These are phyloP conservation scores for Diaporthe vexans DNA, from an alignment of 2,329 filamentous ascomycete genomes.

Conservation along the genomic window DNA sequence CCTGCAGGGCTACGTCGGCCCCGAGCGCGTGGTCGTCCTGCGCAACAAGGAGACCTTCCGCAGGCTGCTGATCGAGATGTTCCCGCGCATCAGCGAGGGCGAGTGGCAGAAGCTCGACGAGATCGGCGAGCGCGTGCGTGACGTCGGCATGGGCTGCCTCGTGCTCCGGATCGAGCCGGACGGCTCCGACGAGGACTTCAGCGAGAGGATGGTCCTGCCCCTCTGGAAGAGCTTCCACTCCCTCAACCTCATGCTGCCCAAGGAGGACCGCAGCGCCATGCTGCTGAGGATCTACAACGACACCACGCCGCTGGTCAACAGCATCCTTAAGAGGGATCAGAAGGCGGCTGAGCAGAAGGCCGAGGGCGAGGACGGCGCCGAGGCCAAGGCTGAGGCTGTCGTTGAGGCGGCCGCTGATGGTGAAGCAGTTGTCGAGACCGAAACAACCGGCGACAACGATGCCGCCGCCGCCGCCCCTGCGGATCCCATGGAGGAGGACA, in stretches of 20 bases:
- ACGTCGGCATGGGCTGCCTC: constrained; percentile 91
- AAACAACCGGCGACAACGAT: neutral
- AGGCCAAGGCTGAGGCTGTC: neutral
- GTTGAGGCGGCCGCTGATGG: neutral
- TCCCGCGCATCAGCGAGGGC: constrained; percentile 85
- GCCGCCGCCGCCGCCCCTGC: neutral
- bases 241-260: constrained; percentile 97
- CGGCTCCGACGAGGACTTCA: constrained; percentile 70
- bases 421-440: constrained; percentile 26
- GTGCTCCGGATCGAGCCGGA: constrained; percentile 87
- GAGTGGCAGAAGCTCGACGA: constrained; percentile 85
- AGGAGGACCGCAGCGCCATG: constrained; percentile 96
- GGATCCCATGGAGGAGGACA: constrained; percentile 31
- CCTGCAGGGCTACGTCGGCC: constrained; percentile 89
- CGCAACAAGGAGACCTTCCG: constrained; percentile 84
- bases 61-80: constrained; percentile 93
- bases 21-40: constrained; percentile 80
- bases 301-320: constrained; percentile 84
- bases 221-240: constrained; percentile 94
- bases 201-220: constrained; percentile 88
- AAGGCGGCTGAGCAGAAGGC: constrained; percentile 53
- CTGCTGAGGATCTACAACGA: constrained; percentile 92
- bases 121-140: constrained; percentile 85
- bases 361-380: constrained; percentile 50
- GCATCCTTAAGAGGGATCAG: constrained; percentile 66